phyloP scores from a whole-genome alignment of 805 yeast species.

The Gaillardinia entomophila region DNA sequence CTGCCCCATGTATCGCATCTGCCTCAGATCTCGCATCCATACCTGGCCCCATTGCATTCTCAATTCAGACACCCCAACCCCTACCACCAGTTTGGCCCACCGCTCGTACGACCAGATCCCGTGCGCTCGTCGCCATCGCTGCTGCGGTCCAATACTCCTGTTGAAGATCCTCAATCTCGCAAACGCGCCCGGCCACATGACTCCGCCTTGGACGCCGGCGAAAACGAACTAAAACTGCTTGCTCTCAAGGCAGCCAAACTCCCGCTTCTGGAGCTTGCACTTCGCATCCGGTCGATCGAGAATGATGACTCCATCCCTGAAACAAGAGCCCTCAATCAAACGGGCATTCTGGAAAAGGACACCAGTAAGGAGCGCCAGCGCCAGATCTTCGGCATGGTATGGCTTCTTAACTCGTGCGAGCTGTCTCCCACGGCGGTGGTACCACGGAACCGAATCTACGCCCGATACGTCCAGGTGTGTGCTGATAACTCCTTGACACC shows the following conservation, averaged over 20 bases:
- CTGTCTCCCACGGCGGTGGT: conserved; percentile 33
- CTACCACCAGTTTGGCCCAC: too few relatives aligned
- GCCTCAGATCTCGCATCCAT: too few relatives aligned
- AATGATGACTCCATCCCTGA: conserved; percentile 16
- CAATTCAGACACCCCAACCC: too few relatives aligned
- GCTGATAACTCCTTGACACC: conserved; percentile 45
- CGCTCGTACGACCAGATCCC: too few relatives aligned
- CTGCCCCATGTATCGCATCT: too few relatives aligned
- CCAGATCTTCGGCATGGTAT: conserved; percentile 77
- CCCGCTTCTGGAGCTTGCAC: conserved; percentile 40
- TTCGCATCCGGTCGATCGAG: conserved; percentile 40
- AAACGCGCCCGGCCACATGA: conserved; percentile 25
- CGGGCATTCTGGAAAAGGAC: conserved; percentile 1
- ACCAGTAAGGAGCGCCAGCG: conserved; percentile 48
- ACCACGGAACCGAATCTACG: conserved; percentile 38
- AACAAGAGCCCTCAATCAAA: not conserved
- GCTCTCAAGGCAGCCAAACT: conserved; percentile 27
- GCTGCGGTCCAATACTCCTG: not conserved
- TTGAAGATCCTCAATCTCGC: conserved; percentile 3
- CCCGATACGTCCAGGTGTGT: conserved; percentile 35
- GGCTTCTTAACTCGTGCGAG: conserved; percentile 70
- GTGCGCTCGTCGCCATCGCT: too few relatives aligned
- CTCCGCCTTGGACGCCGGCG: conserved; percentile 28
- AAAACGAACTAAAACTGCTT: conserved; percentile 29
- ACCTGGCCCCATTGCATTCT: too few relatives aligned